Evolutionary conservation across 257 asterid genomes (phyloP).

Genomic region (Echium plantagineum): DNA sequence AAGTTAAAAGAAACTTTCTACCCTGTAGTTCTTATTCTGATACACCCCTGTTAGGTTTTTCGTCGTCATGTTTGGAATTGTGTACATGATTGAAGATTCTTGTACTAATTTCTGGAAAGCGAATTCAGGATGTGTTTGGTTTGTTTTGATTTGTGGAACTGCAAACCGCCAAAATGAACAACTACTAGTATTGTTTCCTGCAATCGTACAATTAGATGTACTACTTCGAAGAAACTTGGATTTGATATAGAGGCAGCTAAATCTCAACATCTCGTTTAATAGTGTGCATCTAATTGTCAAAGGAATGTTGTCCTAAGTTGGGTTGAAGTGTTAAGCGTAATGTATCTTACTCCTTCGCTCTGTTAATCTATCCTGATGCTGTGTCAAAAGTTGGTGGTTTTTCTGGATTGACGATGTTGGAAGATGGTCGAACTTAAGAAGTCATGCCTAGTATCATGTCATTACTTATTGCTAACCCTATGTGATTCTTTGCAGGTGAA

Average conservation of each 20-base stretch:
- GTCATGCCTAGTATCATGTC: neutral
- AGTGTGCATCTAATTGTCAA: neutral
- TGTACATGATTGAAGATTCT: neutral
- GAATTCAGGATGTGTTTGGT: neutral
- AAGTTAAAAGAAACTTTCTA: too few species aligned
- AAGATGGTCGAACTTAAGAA: neutral
- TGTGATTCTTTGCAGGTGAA: conserved; percentile 42
- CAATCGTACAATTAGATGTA: too few species aligned
- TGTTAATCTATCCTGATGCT: neutral
- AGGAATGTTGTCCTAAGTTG: neutral
- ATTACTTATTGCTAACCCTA: neutral
- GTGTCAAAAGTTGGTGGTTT: neutral
- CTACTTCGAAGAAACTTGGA: neutral
- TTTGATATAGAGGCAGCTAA: neutral
- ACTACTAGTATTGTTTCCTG: neutral
- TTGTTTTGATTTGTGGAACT: neutral
- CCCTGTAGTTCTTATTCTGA: too few species aligned
- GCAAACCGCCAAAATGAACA: neutral
- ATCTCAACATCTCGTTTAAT: neutral
- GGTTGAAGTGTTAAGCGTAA: neutral
- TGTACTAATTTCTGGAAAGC: neutral
- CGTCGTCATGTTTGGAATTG: neutral
- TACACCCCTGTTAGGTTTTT: too few species aligned
- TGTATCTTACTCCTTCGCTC: neutral
- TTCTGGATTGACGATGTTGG: neutral